Evolutionary conservation across 2,329 filamentous ascomycete genomes (phyloP).

Genomic region (Phialophora tarda): DNA sequence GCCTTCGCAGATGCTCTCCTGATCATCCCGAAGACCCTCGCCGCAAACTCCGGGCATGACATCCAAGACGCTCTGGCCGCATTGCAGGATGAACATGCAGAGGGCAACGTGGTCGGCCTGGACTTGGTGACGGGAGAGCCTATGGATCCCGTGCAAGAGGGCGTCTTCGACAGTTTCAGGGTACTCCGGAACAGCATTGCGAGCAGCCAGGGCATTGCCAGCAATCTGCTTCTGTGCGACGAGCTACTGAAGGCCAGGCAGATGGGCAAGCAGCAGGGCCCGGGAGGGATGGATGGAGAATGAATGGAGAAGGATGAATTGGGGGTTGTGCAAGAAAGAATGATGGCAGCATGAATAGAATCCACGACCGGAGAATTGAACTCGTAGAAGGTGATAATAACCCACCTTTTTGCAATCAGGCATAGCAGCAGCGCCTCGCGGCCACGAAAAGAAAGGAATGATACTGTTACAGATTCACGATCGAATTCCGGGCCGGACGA

Average conservation of each 20-base stretch:
- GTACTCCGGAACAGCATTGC: conserved; percentile 92
- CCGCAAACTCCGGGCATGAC: conserved; percentile 93
- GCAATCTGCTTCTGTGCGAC: conserved; percentile 92
- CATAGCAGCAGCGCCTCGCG: background rate
- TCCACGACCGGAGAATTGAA: background rate
- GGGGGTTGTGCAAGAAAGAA: too few relatives aligned
- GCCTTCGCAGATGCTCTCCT: conserved; percentile 95
- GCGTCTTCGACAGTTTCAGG: conserved; percentile 94
- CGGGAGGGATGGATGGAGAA: conserved; percentile 41
- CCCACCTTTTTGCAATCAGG: too few relatives aligned
- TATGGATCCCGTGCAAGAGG: conserved; percentile 92
- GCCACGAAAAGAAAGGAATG: background rate
- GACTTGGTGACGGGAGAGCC: conserved; percentile 85
- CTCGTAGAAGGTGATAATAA: too few relatives aligned
- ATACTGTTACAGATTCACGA: too few relatives aligned
- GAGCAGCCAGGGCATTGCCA: conserved; percentile 92
- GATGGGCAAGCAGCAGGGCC: conserved; percentile 67
- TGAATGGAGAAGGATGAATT: conserved; percentile 4
- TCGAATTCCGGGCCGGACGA: background rate
- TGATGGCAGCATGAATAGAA: conserved; percentile 2
- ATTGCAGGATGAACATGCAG: conserved; percentile 81
- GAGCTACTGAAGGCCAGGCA: conserved; percentile 97
- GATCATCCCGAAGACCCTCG: conserved; percentile 95
- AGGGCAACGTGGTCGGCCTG: conserved; percentile 85
- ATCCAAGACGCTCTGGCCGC: conserved; percentile 91